Evolutionary conservation across 2,329 filamentous ascomycete genomes (phyloP).

Genomic region (Pseudopyricularia javanii): DNA sequence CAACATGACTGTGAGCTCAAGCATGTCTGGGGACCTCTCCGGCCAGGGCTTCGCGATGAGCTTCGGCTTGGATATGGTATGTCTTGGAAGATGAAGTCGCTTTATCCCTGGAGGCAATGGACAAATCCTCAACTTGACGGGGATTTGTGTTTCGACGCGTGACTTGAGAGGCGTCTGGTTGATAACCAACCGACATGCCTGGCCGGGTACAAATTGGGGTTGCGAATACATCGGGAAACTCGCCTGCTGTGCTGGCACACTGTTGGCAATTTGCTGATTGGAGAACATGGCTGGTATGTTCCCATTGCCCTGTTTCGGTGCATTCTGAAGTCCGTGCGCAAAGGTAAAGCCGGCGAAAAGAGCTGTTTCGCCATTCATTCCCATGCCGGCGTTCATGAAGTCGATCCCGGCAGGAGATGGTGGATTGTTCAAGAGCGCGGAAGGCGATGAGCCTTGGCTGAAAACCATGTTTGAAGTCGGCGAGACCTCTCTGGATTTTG

Average conservation of each 20-base stretch:
- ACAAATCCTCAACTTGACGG: constrained; percentile 68
- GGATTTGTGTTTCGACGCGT: constrained; percentile 92
- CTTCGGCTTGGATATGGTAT: constrained; percentile 93
- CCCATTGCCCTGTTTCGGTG: not conserved
- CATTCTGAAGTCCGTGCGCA: constrained; percentile 1
- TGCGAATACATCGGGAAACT: constrained; percentile 11
- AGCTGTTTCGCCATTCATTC: not conserved
- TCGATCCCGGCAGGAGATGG: constrained; percentile 31
- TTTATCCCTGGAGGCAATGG: constrained; percentile 65
- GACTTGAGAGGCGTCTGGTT: constrained; percentile 67
- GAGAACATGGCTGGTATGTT: constrained; percentile 4
- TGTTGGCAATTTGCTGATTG: constrained; percentile 9
- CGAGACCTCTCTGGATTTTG: constrained; percentile 39
- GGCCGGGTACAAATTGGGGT: not conserved
- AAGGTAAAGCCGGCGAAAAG: constrained; percentile 1
- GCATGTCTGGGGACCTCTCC: constrained; percentile 55
- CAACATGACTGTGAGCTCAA: constrained; percentile 69
- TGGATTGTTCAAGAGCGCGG: constrained; percentile 31
- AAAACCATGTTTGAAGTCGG: constrained; percentile 37
- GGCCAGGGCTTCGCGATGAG: constrained; percentile 63
- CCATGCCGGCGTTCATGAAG: constrained; percentile 14
- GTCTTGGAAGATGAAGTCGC: constrained; percentile 72
- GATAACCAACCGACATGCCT: constrained; percentile 38
- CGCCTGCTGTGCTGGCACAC: constrained; percentile 12
- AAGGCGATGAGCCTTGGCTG: constrained; percentile 40